Evolutionary conservation across 345 rosid genomes (phyloP).

Genomic region (Clausena lansium): DNA sequence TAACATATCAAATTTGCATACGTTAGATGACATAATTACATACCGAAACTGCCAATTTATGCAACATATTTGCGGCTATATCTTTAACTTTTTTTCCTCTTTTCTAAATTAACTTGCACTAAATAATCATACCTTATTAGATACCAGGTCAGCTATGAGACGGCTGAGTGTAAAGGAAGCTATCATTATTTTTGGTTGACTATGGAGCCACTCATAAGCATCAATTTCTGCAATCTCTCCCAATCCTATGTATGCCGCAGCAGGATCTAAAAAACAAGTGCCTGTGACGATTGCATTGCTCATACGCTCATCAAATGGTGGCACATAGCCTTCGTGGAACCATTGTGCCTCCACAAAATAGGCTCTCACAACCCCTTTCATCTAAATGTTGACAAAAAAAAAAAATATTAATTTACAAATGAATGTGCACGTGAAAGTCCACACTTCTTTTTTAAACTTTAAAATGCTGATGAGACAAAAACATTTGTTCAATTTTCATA

Average conservation of each 20-base stretch:
- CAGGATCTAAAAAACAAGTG: neutral
- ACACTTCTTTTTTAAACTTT: too few species aligned
- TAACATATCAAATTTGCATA: neutral
- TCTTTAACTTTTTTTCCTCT: neutral
- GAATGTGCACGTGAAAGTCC: too few species aligned
- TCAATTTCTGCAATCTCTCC: neutral
- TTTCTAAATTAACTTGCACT: neutral
- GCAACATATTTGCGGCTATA: neutral
- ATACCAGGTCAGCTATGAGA: conserved; percentile 1
- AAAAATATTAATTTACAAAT: too few species aligned
- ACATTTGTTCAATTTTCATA: too few species aligned
- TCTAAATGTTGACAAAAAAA: neutral
- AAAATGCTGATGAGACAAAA: too few species aligned
- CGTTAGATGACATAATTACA: too few species aligned
- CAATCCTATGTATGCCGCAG: neutral
- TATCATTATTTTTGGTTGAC: neutral
- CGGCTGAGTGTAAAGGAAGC: neutral
- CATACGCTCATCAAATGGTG: neutral
- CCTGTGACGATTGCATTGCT: neutral
- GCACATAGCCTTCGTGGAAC: neutral
- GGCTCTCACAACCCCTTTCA: neutral
- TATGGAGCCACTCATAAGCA: conserved; percentile 8
- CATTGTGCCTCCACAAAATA: neutral
- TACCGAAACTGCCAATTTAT: too few species aligned
- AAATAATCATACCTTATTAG: neutral